phyloP scores from a whole-genome alignment of 257 asterid genomes.

The Leonotis leonurus region DNA sequence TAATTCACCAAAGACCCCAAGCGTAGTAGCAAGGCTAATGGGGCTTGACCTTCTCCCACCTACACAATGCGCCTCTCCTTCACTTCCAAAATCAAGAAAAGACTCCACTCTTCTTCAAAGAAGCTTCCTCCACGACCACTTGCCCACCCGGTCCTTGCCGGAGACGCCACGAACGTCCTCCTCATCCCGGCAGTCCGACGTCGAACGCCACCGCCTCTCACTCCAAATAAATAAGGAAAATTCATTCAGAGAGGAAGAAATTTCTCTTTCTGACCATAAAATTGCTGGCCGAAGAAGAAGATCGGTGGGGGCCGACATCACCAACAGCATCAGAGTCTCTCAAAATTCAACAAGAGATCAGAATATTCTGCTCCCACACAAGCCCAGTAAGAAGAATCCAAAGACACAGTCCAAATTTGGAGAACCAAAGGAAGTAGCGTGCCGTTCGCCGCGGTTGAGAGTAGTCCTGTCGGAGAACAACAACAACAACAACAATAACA shows the following conservation, averaged over 20 bases:
- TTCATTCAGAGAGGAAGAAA: not conserved
- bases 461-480: too few relatives aligned
- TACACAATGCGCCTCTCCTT: constrained; percentile 49
- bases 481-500: too few relatives aligned
- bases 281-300: constrained; percentile 17
- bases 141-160: constrained; percentile 48
- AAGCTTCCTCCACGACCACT: constrained; percentile 23
- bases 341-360: constrained; percentile 23
- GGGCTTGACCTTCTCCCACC: constrained; percentile 74
- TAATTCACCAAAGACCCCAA: constrained; percentile 57
- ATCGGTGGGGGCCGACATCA: constrained; percentile 48
- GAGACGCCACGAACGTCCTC: constrained; percentile 60
- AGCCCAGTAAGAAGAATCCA: constrained; percentile 26
- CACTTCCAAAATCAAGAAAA: constrained; percentile 14
- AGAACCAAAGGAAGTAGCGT: too few relatives aligned
- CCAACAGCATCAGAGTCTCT: constrained; percentile 20
- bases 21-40: constrained; percentile 78
- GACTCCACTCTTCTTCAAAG: not conserved
- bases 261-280: constrained; percentile 10
- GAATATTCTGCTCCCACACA: constrained; percentile 35
- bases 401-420: too few relatives aligned
- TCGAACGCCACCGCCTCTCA: constrained; percentile 52
- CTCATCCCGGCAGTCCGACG: constrained; percentile 55
- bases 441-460: too few relatives aligned
- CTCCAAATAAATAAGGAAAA: constrained; percentile 61